Evolutionary conservation across 192 early-diverging fungal species (phyloP).

Genomic region (Backusella tarrabulga): DNA sequence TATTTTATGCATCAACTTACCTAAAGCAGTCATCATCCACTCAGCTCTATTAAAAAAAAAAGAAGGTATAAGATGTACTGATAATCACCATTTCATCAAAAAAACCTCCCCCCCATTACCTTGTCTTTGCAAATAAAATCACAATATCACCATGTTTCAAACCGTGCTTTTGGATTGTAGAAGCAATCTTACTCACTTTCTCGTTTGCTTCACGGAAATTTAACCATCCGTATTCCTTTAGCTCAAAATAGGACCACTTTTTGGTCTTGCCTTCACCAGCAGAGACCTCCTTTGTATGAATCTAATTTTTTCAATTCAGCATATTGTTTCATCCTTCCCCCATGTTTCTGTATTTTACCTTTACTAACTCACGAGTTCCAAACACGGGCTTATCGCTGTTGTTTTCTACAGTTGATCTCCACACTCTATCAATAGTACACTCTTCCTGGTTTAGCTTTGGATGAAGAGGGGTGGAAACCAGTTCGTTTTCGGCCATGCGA

Average conservation of each 20-base stretch:
- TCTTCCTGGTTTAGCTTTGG: constrained; percentile 28
- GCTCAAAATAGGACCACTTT: constrained; percentile 70
- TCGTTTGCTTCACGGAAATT: constrained; percentile 56
- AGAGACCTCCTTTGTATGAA: constrained; percentile 19
- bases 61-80: neutral
- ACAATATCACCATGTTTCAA: constrained; percentile 42
- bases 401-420: constrained; percentile 36
- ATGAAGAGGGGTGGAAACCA: constrained; percentile 34
- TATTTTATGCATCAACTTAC: neutral
- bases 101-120: constrained; percentile 20
- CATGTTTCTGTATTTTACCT: constrained; percentile 22
- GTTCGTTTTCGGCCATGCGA: constrained; percentile 30
- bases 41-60: constrained; percentile 8
- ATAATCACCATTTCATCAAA: neutral
- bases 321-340: neutral
- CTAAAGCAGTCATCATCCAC: constrained; percentile 37
- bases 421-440: constrained; percentile 39
- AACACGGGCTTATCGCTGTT: constrained; percentile 39
- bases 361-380: constrained; percentile 42
- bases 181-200: constrained; percentile 41
- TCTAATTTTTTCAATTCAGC: neutral
- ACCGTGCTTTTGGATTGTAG: constrained; percentile 55
- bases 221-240: constrained; percentile 68
- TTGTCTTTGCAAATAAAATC: constrained; percentile 48
- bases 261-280: constrained; percentile 48